Evolutionary conservation across 345 rosid species (phyloP), one percentile per base, ranked within the genome.

Genomic region (Citrus mangshanensis): DNA sequence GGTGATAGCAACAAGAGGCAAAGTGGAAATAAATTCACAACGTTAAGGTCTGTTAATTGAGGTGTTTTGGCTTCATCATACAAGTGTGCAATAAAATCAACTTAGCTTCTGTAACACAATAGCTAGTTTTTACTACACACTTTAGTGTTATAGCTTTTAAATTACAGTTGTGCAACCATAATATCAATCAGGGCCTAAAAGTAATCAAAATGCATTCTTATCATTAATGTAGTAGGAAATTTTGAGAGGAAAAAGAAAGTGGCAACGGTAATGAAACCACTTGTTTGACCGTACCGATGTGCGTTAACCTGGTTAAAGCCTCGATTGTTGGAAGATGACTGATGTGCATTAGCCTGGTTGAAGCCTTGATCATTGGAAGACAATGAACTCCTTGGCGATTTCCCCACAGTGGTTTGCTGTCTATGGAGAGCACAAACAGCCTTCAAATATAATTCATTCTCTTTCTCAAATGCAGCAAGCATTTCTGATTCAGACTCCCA

Each of bases 341-440:
- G 51, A 46, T 13, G 51, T 46, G 16, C 51, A 0, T 46, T 46
- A 46, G 51, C 51, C 51, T 46, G 51, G 51, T 13, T 46, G 28
- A 79, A 76, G 21, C 66, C 65, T 68, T 34, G 54, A 68, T 51
- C 34, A 12, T 18, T 22, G 24, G 75, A 68, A 76, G 72, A 27
- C 1, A 38, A 58, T 21, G 32, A 14, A 19, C 46, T 51, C 32
- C 14, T 14, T 2, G 68, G 30, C 4, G 70, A 56, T 60, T 60
- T 76, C 19, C 54, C 73, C 3, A 18, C 42, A n/a, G 56, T 51
- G 10, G 13, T 51, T 72, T 75, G 69, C 54, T 79, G 70, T 73
- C 81, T 74, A 38, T 77, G 73, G 49, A 86, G 77, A 77, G 83
- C 85, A 72, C 86, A 86, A 56, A 86, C 74, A 72, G 89, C 87